Evolutionary conservation across 305 asterid species (phyloP).

Genomic region (Solanum hybrid): DNA sequence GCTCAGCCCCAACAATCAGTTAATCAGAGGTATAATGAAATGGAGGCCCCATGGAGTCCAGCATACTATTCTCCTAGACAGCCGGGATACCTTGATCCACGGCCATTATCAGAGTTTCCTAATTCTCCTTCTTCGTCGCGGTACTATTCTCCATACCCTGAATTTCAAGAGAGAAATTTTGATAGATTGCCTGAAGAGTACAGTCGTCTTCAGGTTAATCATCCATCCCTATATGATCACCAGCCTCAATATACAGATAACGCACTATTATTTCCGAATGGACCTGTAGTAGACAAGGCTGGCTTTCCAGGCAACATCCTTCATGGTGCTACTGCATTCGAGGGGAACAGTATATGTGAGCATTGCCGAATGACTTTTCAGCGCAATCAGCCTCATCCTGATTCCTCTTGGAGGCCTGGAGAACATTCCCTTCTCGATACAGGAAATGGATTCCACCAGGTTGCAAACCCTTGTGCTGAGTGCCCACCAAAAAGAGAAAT

Average conservation of each 20-base stretch:
- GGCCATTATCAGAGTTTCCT: slow-evolving; percentile 55
- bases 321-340: slow-evolving; percentile 46
- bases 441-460: slow-evolving; percentile 64
- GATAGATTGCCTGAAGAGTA: slow-evolving; percentile 59
- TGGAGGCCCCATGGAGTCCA: slow-evolving; percentile 99
- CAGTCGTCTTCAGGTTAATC: slow-evolving; percentile 34
- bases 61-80: slow-evolving; percentile 89
- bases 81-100: slow-evolving; percentile 49
- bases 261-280: slow-evolving; percentile 39
- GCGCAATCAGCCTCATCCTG: slow-evolving; percentile 52
- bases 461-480: slow-evolving; percentile 47
- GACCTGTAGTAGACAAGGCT: slow-evolving; percentile 37
- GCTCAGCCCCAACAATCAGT: slow-evolving; percentile 56
- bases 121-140: slow-evolving; percentile 81
- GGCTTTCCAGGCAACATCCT: slow-evolving; percentile 73
- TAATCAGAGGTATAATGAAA: slow-evolving; percentile 56
- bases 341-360: slow-evolving; percentile 56
- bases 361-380: slow-evolving; percentile 49
- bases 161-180: slow-evolving; percentile 34
- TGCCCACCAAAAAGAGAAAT: slow-evolving; percentile 67
- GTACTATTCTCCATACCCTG: slow-evolving; percentile 48
- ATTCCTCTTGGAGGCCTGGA: slow-evolving; percentile 49
- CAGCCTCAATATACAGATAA: slow-evolving; percentile 57
- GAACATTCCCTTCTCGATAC: slow-evolving; percentile 46
- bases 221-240: slow-evolving; percentile 47